Percentiles rank a stretch among this genome's conserved stretches.
Conservation (phyloP, 1,284 basidiomycete species). For the Omphalotus olearius region DNA sequence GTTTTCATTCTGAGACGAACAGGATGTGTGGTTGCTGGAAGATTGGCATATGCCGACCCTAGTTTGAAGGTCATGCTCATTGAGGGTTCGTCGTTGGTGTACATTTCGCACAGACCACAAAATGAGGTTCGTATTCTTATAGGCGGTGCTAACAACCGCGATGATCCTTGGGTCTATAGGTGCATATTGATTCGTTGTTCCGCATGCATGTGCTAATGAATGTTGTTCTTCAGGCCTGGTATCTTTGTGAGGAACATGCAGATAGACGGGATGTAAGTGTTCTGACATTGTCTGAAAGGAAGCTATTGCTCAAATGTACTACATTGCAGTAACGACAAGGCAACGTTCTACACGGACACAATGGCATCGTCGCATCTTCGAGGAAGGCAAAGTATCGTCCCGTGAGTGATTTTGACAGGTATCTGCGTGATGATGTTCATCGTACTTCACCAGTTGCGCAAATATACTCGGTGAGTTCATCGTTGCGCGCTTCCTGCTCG, state of each 20-base stretch:
- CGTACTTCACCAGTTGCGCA: slow-evolving; percentile 42
- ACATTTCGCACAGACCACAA: background rate
- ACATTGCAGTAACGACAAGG: slow-evolving; percentile 59
- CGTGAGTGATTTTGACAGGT: slow-evolving; percentile 35
- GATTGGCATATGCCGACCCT: slow-evolving; percentile 67
- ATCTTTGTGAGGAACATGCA: slow-evolving; percentile 71
- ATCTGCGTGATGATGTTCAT: background rate
- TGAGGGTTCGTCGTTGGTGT: slow-evolving; percentile 40
- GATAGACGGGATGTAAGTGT: slow-evolving; percentile 56
- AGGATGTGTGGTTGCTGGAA: slow-evolving; percentile 66
- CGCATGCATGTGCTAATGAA: background rate
- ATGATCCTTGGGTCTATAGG: slow-evolving; percentile 72
- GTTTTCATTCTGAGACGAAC: slow-evolving; percentile 4
- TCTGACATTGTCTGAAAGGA: background rate
- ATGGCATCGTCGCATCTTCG: slow-evolving; percentile 54
- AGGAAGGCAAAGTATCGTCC: slow-evolving; percentile 62
- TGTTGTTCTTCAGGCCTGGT: slow-evolving; percentile 42
- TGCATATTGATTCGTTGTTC: slow-evolving; percentile 15
- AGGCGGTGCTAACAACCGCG: slow-evolving; percentile 68
- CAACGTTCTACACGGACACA: slow-evolving; percentile 65
- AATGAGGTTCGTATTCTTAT: background rate
- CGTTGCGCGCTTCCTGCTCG: background rate
- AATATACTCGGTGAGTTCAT: slow-evolving; percentile 52
- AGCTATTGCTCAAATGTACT: background rate
- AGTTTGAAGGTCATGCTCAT: slow-evolving; percentile 72